Evolutionary conservation across 1,139 yeast genomes (phyloP).

Genomic region (Debaryomyces subglobosus): DNA sequence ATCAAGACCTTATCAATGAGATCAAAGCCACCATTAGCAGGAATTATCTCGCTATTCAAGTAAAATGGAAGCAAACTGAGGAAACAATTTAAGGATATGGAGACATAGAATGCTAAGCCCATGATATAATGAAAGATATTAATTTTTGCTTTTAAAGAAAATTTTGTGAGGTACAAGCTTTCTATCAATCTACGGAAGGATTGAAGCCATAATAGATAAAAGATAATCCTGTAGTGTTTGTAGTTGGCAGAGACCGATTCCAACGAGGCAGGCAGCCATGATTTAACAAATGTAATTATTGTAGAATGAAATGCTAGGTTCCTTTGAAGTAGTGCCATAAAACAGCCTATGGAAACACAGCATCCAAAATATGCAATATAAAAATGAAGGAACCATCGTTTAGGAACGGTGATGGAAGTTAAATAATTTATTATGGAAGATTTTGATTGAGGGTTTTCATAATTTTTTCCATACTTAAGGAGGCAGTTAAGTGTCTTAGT

Average conservation of each 20-base stretch:
- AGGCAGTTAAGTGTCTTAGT: slow-evolving; percentile 19
- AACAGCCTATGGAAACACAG: not conserved
- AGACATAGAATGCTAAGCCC: slow-evolving; percentile 68
- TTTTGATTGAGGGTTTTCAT: slow-evolving; percentile 2
- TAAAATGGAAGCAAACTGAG: slow-evolving; percentile 21
- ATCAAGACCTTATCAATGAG: slow-evolving; percentile 22
- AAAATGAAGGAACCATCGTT: slow-evolving; percentile 51
- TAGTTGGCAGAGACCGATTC: not conserved
- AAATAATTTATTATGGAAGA: slow-evolving; percentile 8
- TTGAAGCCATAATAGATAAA: slow-evolving; percentile 47
- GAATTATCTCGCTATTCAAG: slow-evolving; percentile 3
- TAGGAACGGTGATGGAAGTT: slow-evolving; percentile 44
- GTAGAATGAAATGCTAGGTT: not conserved
- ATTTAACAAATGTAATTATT: slow-evolving; percentile 11
- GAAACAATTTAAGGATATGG: slow-evolving; percentile 27
- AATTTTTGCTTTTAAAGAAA: slow-evolving; percentile 57
- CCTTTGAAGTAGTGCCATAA: not conserved
- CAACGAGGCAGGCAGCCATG: slow-evolving; percentile 15
- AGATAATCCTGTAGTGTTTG: slow-evolving; percentile 19
- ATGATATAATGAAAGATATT: slow-evolving; percentile 76
- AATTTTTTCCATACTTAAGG: slow-evolving; percentile 24
- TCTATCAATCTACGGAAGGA: slow-evolving; percentile 68
- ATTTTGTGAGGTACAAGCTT: slow-evolving; percentile 53
- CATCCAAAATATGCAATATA: slow-evolving; percentile 36
- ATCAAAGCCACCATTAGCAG: slow-evolving; percentile 1